Conservation (phyloP, 2,329 filamentous ascomycete genomes). For the Nemania bipapillata region DNA sequence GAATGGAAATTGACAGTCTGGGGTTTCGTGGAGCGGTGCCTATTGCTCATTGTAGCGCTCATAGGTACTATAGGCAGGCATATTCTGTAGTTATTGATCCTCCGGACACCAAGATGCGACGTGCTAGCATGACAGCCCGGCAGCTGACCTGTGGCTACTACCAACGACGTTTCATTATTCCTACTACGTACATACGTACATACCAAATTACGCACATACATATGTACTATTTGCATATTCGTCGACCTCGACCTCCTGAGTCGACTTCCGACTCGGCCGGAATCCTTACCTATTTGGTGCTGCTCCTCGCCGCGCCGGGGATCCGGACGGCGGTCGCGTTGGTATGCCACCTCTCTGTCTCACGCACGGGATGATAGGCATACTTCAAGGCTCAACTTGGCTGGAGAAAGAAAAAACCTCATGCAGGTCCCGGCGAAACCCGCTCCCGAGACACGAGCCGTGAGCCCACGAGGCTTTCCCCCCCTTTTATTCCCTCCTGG, state of each 20-base stretch:
- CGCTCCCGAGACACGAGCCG: conserved; percentile 30
- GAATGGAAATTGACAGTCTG: background rate
- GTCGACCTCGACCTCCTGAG: too few relatives aligned
- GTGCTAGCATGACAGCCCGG: background rate
- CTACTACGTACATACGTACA: too few relatives aligned
- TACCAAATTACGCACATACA: too few relatives aligned
- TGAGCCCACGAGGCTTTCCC: conserved; percentile 14
- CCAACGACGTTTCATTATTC: background rate
- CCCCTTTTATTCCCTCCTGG: background rate
- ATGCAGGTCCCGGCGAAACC: conserved; percentile 29
- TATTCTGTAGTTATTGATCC: background rate
- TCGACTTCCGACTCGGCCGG: conserved; percentile 9
- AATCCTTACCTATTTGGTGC: conserved; percentile 18
- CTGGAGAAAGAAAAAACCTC: background rate
- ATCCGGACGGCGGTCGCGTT: background rate
- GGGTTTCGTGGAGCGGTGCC: background rate
- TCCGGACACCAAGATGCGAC: background rate
- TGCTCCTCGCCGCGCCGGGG: conserved; percentile 3
- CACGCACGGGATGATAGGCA: background rate
- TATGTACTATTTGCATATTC: background rate
- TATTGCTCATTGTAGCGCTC: background rate
- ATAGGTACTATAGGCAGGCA: background rate
- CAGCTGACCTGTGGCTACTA: background rate
- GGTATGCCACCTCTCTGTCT: background rate
- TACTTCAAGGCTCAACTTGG: too few relatives aligned